Conservation (phyloP, 352 stramenopile genomes). For the Pythium guiyangense region DNA sequence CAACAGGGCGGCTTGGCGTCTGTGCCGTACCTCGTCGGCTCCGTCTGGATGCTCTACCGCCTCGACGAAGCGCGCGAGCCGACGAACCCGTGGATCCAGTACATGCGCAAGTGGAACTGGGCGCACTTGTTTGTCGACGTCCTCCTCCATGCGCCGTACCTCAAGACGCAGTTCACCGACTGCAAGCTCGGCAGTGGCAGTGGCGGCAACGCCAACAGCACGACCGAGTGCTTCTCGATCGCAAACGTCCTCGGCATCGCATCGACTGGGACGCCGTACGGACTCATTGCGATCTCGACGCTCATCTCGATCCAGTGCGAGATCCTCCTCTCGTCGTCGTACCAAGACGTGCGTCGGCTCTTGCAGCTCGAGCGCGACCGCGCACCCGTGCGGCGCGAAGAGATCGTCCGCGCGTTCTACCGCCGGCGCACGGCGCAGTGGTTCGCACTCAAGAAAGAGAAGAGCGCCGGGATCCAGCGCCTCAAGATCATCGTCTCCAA, state of each 20-base stretch:
- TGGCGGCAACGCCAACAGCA: constrained; percentile 7
- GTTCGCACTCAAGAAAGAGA: constrained; percentile 80
- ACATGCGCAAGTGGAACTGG: constrained; percentile 82
- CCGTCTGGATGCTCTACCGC: constrained; percentile 74
- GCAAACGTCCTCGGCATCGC: constrained; percentile 67
- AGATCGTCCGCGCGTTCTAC: constrained; percentile 66
- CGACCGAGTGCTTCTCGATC: constrained; percentile 56
- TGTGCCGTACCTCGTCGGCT: constrained; percentile 66
- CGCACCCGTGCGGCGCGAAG: constrained; percentile 41
- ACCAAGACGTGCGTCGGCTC: constrained; percentile 50
- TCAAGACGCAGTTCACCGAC: constrained; percentile 42
- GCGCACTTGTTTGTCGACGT: constrained; percentile 76
- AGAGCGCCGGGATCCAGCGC: constrained; percentile 73
- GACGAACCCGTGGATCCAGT: constrained; percentile 59
- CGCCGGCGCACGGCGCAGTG: constrained; percentile 62
- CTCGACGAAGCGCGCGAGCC: constrained; percentile 64
- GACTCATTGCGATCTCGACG: constrained; percentile 76
- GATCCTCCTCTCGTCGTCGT: constrained; percentile 56
- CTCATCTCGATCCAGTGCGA: constrained; percentile 85
- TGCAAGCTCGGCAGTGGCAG: constrained; percentile 38
- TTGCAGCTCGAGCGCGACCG: constrained; percentile 44
- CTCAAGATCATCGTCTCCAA: constrained; percentile 88
- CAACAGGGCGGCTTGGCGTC: constrained; percentile 69
- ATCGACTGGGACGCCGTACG: constrained; percentile 39
- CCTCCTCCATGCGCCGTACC: constrained; percentile 57